Percentiles rank a stretch among this genome's conserved stretches.
These are phyloP conservation scores for Leccinum disarticulatum DNA, from an alignment of 768 basidiomycete species.

Conservation along the genomic window DNA sequence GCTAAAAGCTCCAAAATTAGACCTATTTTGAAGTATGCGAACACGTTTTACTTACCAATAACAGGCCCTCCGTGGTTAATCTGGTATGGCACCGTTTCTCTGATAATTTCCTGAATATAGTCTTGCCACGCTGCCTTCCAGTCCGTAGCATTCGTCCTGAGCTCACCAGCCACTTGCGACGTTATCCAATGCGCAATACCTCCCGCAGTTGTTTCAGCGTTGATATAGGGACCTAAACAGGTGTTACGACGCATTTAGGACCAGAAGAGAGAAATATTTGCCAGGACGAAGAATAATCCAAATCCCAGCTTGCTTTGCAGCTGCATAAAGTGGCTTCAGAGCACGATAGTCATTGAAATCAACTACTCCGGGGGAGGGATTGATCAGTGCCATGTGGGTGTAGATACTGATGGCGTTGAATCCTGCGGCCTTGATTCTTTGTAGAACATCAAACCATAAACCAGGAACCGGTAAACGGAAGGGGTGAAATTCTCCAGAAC, in stretches of 20 bases:
- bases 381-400: constrained; percentile 75
- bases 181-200: constrained; percentile 74
- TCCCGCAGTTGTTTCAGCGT: constrained; percentile 79
- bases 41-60: constrained; percentile 47
- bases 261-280: constrained; percentile 22
- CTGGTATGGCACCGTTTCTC: constrained; percentile 61
- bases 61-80: constrained; percentile 73
- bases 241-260: constrained; percentile 1
- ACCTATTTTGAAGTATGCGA: neutral
- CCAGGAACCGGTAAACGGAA: constrained; percentile 79
- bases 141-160: constrained; percentile 71
- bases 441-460: constrained; percentile 79
- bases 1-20: constrained; percentile 34
- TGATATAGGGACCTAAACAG: constrained; percentile 50
- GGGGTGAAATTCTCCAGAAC: constrained; percentile 84
- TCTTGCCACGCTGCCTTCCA: constrained; percentile 69
- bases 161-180: constrained; percentile 56
- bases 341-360: constrained; percentile 74
- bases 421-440: constrained; percentile 79
- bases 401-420: constrained; percentile 79
- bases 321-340: constrained; percentile 68
- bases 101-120: constrained; percentile 67
- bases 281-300: constrained; percentile 83
- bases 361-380: constrained; percentile 70
- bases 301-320: constrained; percentile 69